A percentile compares a stretch with the other conserved stretches of the same genome.
Conservation (phyloP, 1,139 yeast species). For the Barnettozyma hawaiiensis region DNA sequence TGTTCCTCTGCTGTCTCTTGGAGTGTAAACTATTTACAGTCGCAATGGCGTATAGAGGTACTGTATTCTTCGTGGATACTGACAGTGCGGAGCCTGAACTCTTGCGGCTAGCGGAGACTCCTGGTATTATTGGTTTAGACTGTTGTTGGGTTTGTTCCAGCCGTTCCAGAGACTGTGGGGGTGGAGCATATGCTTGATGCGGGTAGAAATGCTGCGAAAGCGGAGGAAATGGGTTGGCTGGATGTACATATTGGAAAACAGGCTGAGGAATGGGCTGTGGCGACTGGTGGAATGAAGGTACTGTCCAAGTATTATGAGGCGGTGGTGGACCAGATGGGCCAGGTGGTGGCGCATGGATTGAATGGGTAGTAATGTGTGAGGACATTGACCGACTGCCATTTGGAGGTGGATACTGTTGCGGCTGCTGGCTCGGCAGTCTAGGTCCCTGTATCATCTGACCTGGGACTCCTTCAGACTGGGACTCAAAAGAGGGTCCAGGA, state of each 20-base stretch:
- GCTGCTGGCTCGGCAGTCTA: background rate
- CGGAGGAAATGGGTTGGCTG: background rate
- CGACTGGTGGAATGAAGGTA: background rate
- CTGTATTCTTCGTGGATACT: slow-evolving; percentile 23
- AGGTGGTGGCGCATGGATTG: too few relatives aligned
- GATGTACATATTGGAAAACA: background rate
- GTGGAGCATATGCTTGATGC: background rate
- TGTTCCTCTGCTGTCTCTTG: slow-evolving; percentile 6
- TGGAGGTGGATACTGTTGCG: background rate
- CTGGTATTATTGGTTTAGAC: background rate
- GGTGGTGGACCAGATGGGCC: too few relatives aligned
- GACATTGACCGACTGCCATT: background rate
- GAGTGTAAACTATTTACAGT: slow-evolving; percentile 21
- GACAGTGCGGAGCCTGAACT: background rate
- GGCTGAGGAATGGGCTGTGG: background rate
- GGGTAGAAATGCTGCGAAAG: background rate
- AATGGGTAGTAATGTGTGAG: background rate
- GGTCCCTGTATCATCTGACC: background rate
- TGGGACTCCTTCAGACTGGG: background rate
- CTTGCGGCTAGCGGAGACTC: background rate
- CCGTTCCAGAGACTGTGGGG: background rate
- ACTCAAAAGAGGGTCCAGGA: background rate
- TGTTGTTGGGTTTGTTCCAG: background rate
- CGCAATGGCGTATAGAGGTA: slow-evolving; percentile 31
- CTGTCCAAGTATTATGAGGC: background rate